Evolutionary conservation across 179 eudicot species (phyloP), one percentile per base, ranked within the genome.

Genomic region (Beta corolliflora): DNA sequence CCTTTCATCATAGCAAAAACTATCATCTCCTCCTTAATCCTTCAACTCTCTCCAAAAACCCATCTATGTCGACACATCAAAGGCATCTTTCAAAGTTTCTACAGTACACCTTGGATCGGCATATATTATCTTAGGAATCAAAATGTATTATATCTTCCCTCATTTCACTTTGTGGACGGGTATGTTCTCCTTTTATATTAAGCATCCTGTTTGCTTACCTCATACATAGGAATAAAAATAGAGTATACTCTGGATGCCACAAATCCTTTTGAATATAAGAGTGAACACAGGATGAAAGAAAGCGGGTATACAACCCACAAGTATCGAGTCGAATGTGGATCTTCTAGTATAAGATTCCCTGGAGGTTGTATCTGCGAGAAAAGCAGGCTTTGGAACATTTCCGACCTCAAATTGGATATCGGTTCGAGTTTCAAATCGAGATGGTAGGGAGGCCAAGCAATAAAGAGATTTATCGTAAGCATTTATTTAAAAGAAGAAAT

Each of bases 341-440:
- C 94, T 75, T 44, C 97, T 81, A 0, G 98, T 93, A 75, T 84
- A 91, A 1, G 97, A 92, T 74, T 92, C 10, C 98, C 98, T 11
- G 97, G 84, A 11, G 98, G 98, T 71, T 93, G 98, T 46, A 93
- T n/a, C n/a, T 64, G 80, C 98, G n/a, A 92, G 58, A 92, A 93
- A 0, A 76, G n/a, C 46, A 0, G 94, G 68, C 77, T 86, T 66
- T 89, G 88, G 61, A 93, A 91, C 70, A 86, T 55, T 56, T 81
- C 86, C 93, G 91, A 25, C 0, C 29, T 25, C 29, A 25, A 36
- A 36, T 36, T 36, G 3, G 41, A 36, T 36, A 0, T 36, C 3
- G 3, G 41, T 36, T 36, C 2, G 41, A 36, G 41, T 36, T 36
- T 36, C 41, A 36, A 3, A 36, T 36, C 41, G 41, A 36, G 41